Conservation (phyloP, 768 basidiomycete genomes). For the Russula vinacea region DNA sequence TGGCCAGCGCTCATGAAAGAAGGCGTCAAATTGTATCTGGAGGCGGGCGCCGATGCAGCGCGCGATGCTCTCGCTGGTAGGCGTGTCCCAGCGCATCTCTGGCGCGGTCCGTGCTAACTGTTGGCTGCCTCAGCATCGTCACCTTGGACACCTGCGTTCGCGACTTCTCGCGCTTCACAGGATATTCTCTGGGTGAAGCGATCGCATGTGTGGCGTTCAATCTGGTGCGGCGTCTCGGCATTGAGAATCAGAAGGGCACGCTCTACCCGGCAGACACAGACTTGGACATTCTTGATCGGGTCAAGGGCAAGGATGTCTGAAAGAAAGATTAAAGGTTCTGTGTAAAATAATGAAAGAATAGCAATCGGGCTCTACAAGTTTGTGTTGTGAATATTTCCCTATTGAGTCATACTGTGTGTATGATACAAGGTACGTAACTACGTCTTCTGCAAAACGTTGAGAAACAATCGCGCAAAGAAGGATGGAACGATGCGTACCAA, state of each 20-base stretch:
- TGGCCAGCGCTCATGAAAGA: too few species aligned
- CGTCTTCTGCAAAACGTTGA: too few species aligned
- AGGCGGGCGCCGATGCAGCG: too few species aligned
- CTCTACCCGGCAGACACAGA: slow-evolving; percentile 75
- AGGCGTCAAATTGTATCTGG: too few species aligned
- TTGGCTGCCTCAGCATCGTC: slow-evolving; percentile 53
- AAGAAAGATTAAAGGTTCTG: slow-evolving; percentile 32
- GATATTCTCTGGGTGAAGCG: slow-evolving; percentile 77
- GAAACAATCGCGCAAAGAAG: too few species aligned
- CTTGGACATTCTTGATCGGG: too few species aligned
- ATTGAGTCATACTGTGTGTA: too few species aligned
- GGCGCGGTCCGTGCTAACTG: neutral
- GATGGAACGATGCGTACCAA: too few species aligned
- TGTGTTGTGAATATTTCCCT: neutral
- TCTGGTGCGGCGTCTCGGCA: slow-evolving; percentile 79
- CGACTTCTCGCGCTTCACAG: slow-evolving; percentile 81
- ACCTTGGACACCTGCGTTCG: slow-evolving; percentile 82
- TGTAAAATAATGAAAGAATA: neutral
- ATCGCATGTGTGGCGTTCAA: slow-evolving; percentile 84
- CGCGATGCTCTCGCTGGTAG: too few species aligned
- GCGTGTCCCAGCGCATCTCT: too few species aligned
- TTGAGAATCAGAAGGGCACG: slow-evolving; percentile 79
- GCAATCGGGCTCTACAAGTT: neutral
- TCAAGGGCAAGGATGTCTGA: too few species aligned
- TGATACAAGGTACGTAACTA: too few species aligned